Base-by-base conservation (phyloP, 2,329 filamentous ascomycete genomes). In the Colletotrichum neosansevieriae region DNA sequence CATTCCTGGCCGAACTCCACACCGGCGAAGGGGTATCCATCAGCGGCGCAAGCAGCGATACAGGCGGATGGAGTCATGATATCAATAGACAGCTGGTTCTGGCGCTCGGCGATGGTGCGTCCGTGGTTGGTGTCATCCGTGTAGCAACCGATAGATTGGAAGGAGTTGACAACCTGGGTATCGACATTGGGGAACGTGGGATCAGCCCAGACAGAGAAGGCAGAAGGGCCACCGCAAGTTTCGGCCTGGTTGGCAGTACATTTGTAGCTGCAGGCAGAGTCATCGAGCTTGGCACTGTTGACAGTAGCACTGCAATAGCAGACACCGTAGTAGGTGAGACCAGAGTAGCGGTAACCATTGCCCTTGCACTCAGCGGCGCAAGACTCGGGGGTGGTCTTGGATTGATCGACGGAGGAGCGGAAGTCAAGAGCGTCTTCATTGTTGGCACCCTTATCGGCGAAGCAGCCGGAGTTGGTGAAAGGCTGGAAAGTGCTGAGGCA, bases 61-160 rank as follows among this genome's bases (percentile, higher is more conserved):
- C 84, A 86, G 38, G 70, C 72, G 66, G 80, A 76, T 3, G 80
- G 82, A 49, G 83, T 85, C 75, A 86, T 75, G 38, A 71, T 74
- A 17, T 72, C 69, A 13, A 73, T 65, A 34, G 79, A 74, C 15
- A 85, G 67, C 45, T 77, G 71, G 49, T 80, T 73, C 74, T 82
- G 78, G 19, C 76, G 77, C 74, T 82, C 85, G 29, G 79, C 79
- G 53, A 88, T 78, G 29, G 85, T 81, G 56, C 81, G 81, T 45
- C 83, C 81, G 58, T 78, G 71, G 54, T 69, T 70, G 19, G 78
- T 79, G 63, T 79, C 73, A 69, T 87, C 85, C 32, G 79, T 81
- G 73, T 86, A 91, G 79, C 90, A 93, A 63, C 90, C 90, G n/a
- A 85, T 75, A 71, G 88, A 84, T 49, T 81, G 79, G 82, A 89